Percentiles rank a stretch among this genome's conserved stretches.
These are phyloP conservation scores for Lipomyces sp. DNA, from an alignment of 805 yeast genomes.

Conservation along the genomic window DNA sequence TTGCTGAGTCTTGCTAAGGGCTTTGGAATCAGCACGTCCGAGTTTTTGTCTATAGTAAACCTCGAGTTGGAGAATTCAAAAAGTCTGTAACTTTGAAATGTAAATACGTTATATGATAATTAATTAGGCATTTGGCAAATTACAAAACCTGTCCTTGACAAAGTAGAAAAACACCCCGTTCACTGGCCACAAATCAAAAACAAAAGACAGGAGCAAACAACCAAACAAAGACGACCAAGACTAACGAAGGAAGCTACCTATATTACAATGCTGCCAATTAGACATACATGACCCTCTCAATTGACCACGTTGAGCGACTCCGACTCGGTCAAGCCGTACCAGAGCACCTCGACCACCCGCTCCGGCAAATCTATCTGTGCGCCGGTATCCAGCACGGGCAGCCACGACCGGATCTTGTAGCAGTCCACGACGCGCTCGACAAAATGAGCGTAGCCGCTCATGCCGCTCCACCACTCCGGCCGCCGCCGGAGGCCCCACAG, in stretches of 20 bases:
- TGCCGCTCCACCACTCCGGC: conserved; percentile 11
- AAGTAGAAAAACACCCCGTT: no score
- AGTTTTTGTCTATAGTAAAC: conserved; percentile 6
- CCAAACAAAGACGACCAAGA: neutral
- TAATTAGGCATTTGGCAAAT: no score
- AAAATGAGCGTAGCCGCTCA: conserved; percentile 7
- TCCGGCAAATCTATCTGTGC: conserved; percentile 9
- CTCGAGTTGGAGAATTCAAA: no score
- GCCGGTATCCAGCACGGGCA: conserved; percentile 11
- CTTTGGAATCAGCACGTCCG: conserved; percentile 5
- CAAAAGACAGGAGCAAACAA: no score
- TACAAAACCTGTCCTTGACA: no score
- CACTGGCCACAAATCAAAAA: no score
- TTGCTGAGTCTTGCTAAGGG: conserved; percentile 9
- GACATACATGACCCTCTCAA: neutral
- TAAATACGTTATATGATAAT: no score
- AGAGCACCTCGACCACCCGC: conserved; percentile 15
- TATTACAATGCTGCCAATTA: neutral
- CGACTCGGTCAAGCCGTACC: conserved; percentile 22
- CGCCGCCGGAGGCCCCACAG: conserved; percentile 6
- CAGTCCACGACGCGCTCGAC: conserved; percentile 5
- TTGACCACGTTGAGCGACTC: neutral
- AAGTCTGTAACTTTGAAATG: no score
- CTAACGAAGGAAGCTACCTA: no score
- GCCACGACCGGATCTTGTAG: conserved; percentile 10